These are phyloP conservation scores for Trifolium subterraneum DNA, from an alignment of 306 rosid genomes.

Conservation along the genomic window DNA sequence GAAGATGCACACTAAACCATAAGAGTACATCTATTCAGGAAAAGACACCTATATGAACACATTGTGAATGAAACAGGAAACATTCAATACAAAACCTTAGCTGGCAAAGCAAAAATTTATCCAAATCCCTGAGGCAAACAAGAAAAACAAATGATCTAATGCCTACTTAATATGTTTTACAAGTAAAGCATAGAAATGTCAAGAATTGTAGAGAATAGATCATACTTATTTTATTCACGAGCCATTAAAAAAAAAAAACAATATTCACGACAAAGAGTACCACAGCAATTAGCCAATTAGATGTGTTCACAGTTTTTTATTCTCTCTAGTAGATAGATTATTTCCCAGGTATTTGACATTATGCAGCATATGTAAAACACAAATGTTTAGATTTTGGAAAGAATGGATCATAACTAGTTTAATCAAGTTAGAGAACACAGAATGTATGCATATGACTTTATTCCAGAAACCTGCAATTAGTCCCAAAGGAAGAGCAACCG, in stretches of 20 bases:
- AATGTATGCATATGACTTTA: constrained; percentile 4
- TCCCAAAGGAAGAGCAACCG: constrained; percentile 18
- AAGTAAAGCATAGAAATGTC: constrained; percentile 17
- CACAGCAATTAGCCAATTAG: constrained; percentile 9
- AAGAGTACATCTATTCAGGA: constrained; percentile 12
- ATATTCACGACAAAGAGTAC: constrained; percentile 25
- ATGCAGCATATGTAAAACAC: constrained; percentile 25
- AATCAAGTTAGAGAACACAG: constrained; percentile 18
- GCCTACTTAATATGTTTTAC: not conserved
- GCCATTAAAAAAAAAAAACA: not conserved
- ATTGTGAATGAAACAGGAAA: constrained; percentile 26
- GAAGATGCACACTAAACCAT: constrained; percentile 21
- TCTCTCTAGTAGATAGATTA: constrained; percentile 7
- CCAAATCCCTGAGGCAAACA: too few relatives aligned
- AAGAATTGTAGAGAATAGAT: constrained; percentile 17
- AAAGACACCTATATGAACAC: constrained; percentile 18
- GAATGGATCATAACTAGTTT: constrained; percentile 10
- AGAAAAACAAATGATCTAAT: constrained; percentile 19
- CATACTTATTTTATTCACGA: constrained; percentile 20
- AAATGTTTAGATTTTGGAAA: constrained; percentile 13
- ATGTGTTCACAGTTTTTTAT: not conserved
- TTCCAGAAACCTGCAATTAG: constrained; percentile 14
- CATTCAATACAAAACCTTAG: constrained; percentile 32
- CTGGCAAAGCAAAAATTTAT: constrained; percentile 23
- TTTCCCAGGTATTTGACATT: not conserved